Conservation (phyloP, 2,329 filamentous ascomycete genomes). For the Colletotrichum liaoningense region DNA sequence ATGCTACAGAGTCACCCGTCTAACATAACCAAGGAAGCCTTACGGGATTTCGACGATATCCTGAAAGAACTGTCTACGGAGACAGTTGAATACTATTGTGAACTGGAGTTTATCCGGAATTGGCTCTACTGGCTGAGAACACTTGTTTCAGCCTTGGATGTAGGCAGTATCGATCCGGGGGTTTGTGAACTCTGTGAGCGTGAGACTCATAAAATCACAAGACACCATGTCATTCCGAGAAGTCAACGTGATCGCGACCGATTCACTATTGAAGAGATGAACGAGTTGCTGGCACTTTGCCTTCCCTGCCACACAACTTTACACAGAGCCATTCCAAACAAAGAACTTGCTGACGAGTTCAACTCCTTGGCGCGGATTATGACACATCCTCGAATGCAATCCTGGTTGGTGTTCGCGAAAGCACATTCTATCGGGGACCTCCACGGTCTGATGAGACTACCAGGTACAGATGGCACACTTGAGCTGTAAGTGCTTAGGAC, state of each 20-base stretch:
- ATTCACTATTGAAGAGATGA: neutral
- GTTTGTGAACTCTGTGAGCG: neutral
- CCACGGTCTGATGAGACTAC: neutral
- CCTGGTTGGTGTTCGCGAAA: neutral
- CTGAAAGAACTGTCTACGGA: neutral
- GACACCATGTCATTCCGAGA: neutral
- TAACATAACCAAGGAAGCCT: too few species aligned
- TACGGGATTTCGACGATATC: neutral
- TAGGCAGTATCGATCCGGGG: too few species aligned
- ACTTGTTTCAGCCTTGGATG: neutral
- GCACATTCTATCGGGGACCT: neutral
- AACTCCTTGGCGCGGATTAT: neutral
- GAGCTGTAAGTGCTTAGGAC: neutral
- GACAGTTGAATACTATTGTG: neutral
- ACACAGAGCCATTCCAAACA: neutral
- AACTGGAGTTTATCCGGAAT: neutral
- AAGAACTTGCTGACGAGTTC: neutral
- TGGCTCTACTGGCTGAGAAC: neutral
- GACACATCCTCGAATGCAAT: neutral
- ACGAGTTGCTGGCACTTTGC: neutral
- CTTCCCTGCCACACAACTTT: neutral
- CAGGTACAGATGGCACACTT: neutral
- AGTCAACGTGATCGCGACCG: neutral
- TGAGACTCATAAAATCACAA: neutral
- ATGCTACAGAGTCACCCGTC: too few species aligned